A percentile compares a stretch with the other conserved stretches of the same genome.
Evolutionary conservation across 2,329 filamentous ascomycete genomes (phyloP).

Genomic region (Alternaria brassicae): DNA sequence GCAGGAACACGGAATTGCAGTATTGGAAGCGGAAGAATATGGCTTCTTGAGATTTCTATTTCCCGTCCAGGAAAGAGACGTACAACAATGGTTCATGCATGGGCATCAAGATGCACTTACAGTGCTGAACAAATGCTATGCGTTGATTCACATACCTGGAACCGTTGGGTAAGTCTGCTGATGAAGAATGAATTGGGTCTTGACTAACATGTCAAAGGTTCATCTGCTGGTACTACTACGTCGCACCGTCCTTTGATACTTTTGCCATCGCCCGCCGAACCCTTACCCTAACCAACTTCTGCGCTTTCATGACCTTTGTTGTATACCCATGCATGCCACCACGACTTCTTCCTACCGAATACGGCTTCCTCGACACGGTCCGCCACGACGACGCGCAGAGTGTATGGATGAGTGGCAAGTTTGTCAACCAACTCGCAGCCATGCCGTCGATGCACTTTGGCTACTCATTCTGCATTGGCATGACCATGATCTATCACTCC

Average conservation of each 20-base stretch:
- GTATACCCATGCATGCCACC: slow-evolving; percentile 63
- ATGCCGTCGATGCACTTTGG: slow-evolving; percentile 63
- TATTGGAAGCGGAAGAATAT: slow-evolving; percentile 64
- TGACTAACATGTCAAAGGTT: slow-evolving; percentile 56
- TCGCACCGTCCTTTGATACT: slow-evolving; percentile 59
- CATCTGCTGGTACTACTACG: slow-evolving; percentile 69
- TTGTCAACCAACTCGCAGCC: slow-evolving; percentile 56
- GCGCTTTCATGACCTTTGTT: slow-evolving; percentile 61
- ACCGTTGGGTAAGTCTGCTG: slow-evolving; percentile 60
- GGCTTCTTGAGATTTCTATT: slow-evolving; percentile 60
- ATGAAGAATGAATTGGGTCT: background rate
- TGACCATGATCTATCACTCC: slow-evolving; percentile 62
- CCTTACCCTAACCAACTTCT: slow-evolving; percentile 61
- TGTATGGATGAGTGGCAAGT: slow-evolving; percentile 57
- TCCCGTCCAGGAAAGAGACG: slow-evolving; percentile 59
- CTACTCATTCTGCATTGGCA: slow-evolving; percentile 62
- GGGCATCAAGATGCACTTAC: slow-evolving; percentile 62
- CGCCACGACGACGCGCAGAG: slow-evolving; percentile 56
- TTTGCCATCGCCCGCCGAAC: slow-evolving; percentile 56
- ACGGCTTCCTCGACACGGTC: slow-evolving; percentile 57
- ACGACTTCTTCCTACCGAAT: slow-evolving; percentile 54
- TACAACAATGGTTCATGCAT: slow-evolving; percentile 65
- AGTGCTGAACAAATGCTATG: slow-evolving; percentile 65
- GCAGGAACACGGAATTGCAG: slow-evolving; percentile 62
- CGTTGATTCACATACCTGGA: slow-evolving; percentile 66